Evolutionary conservation across 139 green algal species (phyloP), one percentile per base, ranked within the genome.

Genomic region (Zygnema cylindricum): DNA sequence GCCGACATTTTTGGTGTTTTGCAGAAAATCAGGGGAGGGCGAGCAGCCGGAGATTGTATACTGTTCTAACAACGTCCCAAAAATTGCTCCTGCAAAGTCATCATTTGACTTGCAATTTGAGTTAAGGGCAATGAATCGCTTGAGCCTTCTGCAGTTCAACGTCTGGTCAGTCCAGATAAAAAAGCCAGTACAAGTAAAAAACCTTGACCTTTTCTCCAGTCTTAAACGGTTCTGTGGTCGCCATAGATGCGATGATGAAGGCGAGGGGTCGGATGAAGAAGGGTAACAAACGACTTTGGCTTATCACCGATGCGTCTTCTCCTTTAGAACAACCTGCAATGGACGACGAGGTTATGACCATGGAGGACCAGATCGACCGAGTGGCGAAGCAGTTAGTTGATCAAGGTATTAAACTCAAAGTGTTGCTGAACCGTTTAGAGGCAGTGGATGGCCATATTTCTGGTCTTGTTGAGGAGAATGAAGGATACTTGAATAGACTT

Each of bases 201-300:
- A 22, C 71, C 38, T 79, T 41, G 21, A 41, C 71, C 16, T 16
- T 16, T 16, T 38, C 25, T 35, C 3, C 38, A 86, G 79, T 77
- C 36, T 38, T 86, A 22, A 77, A 75, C 11, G 79, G 54, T n/a
- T 16, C 33, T 43, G 33, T 86, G 22, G 79, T 86, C 32, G 79
- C 35, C 3, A 39, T 86, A 7, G 79, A 86, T 69, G 23, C 73
- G 49, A 38, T 86, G 33, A 69, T 86, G n/a, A 86, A 86, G 79
- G 49, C 42, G 30, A 35, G 32, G 79, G 79, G 36, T 35, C 54
- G 25, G 1, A 77, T 40, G 79, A 86, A 42, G 1, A 86, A 79
- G 25, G 79, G 42, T 2, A 86, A 79, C 39, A 86, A 86, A 69
- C 79, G 49, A 11, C 2, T 86, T n/a, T 57, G 69, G 25, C 79